Evolutionary conservation across 108 stramenopile species (phyloP), one percentile per base, ranked within the genome.

Genomic region (Skeletonema costatum): DNA sequence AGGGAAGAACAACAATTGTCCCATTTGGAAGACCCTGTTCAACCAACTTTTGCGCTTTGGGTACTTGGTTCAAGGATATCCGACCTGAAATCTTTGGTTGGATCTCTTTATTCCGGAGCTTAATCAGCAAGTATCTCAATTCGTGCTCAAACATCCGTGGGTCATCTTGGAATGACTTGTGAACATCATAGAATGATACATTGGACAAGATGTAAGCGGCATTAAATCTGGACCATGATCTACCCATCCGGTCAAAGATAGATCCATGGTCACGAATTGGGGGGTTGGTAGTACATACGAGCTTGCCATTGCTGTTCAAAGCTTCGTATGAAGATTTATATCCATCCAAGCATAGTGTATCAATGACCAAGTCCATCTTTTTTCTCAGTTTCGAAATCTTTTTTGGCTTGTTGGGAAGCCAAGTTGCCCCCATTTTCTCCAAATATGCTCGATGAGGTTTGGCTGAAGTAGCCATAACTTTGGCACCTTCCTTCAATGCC

Each of bases 361-460:
- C 91, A 71, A 92, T 69, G 6, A 90, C 87, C 29, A 88, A 64
- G 59, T 92, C 89, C 86, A 92, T 90, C 72, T 84, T 75, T 32
- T 88, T 89, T 48, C 78, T 58, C 11, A 92, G 68, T 14, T 53
- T 5, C 6, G 84, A 66, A 0, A 86, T 33, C 71, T 83, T 76
- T 61, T 76, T 65, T 8, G 85, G 80, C 31, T 89, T 66, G 42
- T 86, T 76, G 2, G 89, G 83, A 25, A 90, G 75, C 19, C 88
- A 88, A 10, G 41, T 64, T 16, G 80, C 89, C 11, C 88, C 88
- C 68, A 89, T 61, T 11, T 66, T 77, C 14, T 64, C 53, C 6
- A 92, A 38, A 48, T 86, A 82, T 3, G 69, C 61, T 39, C 90
- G 89, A 41, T 86, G 78, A 30, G 70, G 66, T 39, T 83, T 68